Percentiles rank a stretch among this genome's conserved stretches.
Conservation (phyloP, 1,139 yeast genomes). For the Hyphopichia fennica region DNA sequence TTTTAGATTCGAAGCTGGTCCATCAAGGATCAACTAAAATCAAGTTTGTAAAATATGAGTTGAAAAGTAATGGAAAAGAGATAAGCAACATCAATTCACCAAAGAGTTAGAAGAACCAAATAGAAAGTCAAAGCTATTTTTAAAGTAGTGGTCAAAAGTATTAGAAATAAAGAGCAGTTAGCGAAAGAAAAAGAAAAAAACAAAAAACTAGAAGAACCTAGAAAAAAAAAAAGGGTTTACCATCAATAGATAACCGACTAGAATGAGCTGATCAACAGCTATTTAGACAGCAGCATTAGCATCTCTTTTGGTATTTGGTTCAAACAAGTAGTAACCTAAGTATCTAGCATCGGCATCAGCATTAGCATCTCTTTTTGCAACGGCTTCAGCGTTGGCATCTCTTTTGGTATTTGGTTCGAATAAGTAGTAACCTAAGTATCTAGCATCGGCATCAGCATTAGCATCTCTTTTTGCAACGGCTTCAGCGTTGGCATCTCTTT, state of each 20-base stretch:
- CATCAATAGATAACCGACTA: too few species aligned
- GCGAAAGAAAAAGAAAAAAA: too few species aligned
- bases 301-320: slow-evolving; percentile 8
- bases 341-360: slow-evolving; percentile 8
- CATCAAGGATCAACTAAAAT: too few species aligned
- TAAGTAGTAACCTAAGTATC: slow-evolving; percentile 10
- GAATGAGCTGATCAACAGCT: too few species aligned
- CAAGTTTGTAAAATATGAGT: too few species aligned
- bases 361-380: slow-evolving; percentile 11
- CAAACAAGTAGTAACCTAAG: slow-evolving; percentile 5
- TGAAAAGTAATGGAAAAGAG: background rate
- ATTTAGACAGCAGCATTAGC: slow-evolving; percentile 9
- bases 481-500: slow-evolving; percentile 16
- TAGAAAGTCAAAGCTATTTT: background rate
- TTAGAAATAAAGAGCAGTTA: too few species aligned
- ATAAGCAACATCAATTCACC: background rate
- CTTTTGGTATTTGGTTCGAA: slow-evolving; percentile 12
- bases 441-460: slow-evolving; percentile 11
- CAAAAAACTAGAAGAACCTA: too few species aligned
- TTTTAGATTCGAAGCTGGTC: too few species aligned
- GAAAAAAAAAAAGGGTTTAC: too few species aligned
- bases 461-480: slow-evolving; percentile 11
- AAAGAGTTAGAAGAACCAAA: background rate
- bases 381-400: slow-evolving; percentile 12
- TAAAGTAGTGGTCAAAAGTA: too few species aligned